Base-by-base conservation (phyloP, 805 yeast genomes). In the Crinitomyces ghanaensis region DNA sequence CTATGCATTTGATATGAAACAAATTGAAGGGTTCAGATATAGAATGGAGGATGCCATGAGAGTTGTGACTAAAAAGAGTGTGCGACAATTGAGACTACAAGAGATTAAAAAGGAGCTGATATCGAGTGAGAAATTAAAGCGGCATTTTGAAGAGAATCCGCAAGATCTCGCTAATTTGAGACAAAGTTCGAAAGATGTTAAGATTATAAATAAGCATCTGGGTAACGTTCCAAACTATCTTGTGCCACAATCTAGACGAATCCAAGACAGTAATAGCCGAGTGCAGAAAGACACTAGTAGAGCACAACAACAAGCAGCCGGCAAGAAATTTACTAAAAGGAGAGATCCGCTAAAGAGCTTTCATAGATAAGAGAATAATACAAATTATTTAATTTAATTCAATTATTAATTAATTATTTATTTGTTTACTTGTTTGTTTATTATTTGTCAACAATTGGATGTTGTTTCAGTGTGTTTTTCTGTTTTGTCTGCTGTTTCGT, bases 1-100 rank as follows among this genome's bases (percentile, higher is more conserved):
- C 6, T 91, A 88, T 51, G 78, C 80, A 39, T 91, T 91, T 54
- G 94, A 91, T 53, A 74, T 77, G 72, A 72, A 72, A 38, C 97
- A 91, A 56, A 82, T 91, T 36, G 95, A 91, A 51, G 91, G 91
- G 16, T 91, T 91, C 70, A 73, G 97, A 49, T 91, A 91, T 57
- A 76, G 98, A 67, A 76, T 84, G 63, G 96, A 91, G 49, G 98
- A 91, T 60, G 95, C 95, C 0, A 91, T 88, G 62, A 72, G 97
- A 60, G 81, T 97, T 0, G 93, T 91, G 16, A 91, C 98, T 0
- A 73, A 73, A 37, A 77, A 79, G 6, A 81, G 95, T 1, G 73
- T 91, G 17, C 74, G 96, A 57, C 96, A 91, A 50, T 97, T 97
- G 1, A 72, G 97, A 50, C 70, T 85, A 37, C 80, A 74, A 54